A percentile compares a stretch with the other conserved stretches of the same genome.
phyloP scores from a whole-genome alignment of 2,329 filamentous ascomycete species.

The Ophiostoma sp. region DNA sequence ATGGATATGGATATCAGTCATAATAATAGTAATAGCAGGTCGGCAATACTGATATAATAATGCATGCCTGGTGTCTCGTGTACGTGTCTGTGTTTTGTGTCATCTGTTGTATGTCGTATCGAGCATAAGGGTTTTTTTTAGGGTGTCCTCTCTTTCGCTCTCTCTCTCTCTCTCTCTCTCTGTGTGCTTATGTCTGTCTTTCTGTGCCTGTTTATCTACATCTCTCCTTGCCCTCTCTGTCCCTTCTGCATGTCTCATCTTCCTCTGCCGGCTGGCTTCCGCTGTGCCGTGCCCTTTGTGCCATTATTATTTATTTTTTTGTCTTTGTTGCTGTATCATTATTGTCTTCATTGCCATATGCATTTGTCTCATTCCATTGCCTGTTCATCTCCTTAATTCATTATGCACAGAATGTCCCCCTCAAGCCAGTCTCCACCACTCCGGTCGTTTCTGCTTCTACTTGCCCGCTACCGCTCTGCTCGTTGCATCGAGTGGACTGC shows the following conservation, averaged over 20 bases:
- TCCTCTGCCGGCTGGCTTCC: not conserved
- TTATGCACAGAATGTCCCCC: no score
- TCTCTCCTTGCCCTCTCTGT: not conserved
- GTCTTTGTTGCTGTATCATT: not conserved
- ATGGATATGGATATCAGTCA: not conserved
- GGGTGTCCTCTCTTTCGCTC: not conserved
- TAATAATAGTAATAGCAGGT: not conserved
- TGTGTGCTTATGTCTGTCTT: not conserved
- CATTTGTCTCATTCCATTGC: not conserved
- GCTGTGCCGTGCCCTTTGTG: not conserved
- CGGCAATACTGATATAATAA: not conserved
- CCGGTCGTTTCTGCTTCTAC: not conserved
- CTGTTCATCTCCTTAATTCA: not conserved
- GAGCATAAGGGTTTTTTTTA: not conserved
- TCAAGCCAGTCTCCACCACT: not conserved
- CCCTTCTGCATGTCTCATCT: not conserved
- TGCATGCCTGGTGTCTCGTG: not conserved
- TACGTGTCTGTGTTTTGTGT: conserved; percentile 9
- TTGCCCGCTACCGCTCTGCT: not conserved
- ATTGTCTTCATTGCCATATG: not conserved
- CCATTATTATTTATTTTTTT: no score
- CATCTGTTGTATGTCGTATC: conserved; percentile 9
- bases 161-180: not conserved
- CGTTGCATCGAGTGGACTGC: conserved; percentile 3
- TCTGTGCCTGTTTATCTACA: not conserved